A percentile compares a stretch with the other conserved stretches of the same genome.
phyloP scores from a whole-genome alignment of 768 basidiomycete genomes.

The Sporobolomyces pararoseus region DNA sequence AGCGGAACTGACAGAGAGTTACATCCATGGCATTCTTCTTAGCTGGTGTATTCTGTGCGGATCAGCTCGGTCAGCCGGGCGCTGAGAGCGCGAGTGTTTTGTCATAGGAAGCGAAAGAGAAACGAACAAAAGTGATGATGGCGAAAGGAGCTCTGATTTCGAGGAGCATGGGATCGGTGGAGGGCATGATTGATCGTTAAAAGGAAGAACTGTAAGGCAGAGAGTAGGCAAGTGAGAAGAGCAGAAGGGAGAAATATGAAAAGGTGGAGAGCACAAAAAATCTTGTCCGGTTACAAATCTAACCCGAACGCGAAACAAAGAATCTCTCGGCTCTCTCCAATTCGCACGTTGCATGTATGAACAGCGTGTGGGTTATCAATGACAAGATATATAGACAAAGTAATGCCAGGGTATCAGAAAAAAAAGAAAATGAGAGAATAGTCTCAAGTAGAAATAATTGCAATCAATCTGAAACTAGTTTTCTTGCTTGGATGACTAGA shows the following conservation, averaged over 20 bases:
- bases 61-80: not conserved
- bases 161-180: conserved; percentile 17
- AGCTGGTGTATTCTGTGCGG: conserved; percentile 24
- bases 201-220: not conserved
- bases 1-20: conserved; percentile 5
- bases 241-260: too few relatives aligned
- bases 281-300: not conserved
- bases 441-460: conserved; percentile 13
- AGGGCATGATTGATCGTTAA: not conserved
- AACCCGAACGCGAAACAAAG: too few relatives aligned
- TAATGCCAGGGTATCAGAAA: too few relatives aligned
- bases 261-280: not conserved
- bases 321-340: too few relatives aligned
- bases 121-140: conserved; percentile 32
- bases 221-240: not conserved
- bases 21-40: conserved; percentile 37
- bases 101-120: not conserved
- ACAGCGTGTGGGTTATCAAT: too few relatives aligned
- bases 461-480: conserved; percentile 36
- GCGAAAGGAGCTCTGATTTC: conserved; percentile 32
- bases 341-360: too few relatives aligned
- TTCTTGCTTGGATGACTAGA: conserved; percentile 28
- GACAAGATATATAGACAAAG: too few relatives aligned
- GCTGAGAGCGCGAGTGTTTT: not conserved
- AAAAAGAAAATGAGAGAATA: too few relatives aligned